phyloP scores from a whole-genome alignment of 1,139 yeast genomes.

The Nakaseomyces kungkrabaensis region DNA sequence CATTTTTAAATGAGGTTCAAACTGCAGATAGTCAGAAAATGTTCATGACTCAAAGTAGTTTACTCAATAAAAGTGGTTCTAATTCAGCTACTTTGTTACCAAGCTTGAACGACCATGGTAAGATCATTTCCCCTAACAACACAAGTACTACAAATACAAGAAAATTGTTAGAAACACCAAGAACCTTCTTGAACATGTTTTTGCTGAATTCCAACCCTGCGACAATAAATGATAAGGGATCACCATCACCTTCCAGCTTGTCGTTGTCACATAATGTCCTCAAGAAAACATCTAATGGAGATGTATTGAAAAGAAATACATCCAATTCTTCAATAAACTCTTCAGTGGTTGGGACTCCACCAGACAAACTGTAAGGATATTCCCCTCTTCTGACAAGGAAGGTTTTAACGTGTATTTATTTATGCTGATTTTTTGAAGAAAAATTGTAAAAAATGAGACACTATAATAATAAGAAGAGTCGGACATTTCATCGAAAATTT shows the following conservation, averaged over 20 bases:
- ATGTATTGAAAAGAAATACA: not conserved
- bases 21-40: not conserved
- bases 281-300: not conserved
- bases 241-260: not conserved
- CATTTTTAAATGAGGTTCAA: not conserved
- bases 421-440: no score
- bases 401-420: no score
- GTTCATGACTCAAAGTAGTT: not conserved
- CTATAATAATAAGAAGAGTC: no score
- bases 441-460: no score
- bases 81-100: not conserved
- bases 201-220: slow-evolving; percentile 2
- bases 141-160: slow-evolving; percentile 1
- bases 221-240: not conserved
- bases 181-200: slow-evolving; percentile 9
- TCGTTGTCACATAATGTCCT: not conserved
- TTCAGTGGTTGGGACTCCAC: not conserved
- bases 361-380: not conserved
- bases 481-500: no score
- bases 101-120: not conserved
- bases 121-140: not conserved
- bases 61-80: not conserved
- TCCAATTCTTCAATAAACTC: slow-evolving; percentile 1
- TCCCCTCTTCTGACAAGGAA: no score
- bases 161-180: slow-evolving; percentile 7